Base-by-base conservation (phyloP, 345 rosid genomes). In the Citrus australasica region DNA sequence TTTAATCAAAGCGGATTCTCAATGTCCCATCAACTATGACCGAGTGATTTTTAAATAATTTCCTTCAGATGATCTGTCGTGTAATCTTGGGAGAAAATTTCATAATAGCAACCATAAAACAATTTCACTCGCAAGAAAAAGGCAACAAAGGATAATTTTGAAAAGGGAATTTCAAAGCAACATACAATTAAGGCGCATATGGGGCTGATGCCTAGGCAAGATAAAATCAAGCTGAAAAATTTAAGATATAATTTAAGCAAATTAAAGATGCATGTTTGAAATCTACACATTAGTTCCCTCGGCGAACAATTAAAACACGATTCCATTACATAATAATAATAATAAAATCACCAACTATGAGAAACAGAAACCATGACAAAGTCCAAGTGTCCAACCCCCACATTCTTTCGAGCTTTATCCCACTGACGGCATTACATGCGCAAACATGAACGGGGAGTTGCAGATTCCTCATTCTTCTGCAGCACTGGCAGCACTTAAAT, bases 401-500 rank as follows among this genome's bases (percentile, higher is more conserved):
- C 6, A 16, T n/a, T 19, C 28, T 27, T 14, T 30, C 10, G 1
- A 60, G 14, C 30, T 24, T 46, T 33, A 67, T 67, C 33, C 73
- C 59, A 77, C 68, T 32, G 30, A 32, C 42, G 25, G 30, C 74
- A 30, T 51, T 61, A 28, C 46, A 32, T 1, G 17, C 59, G 40
- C 28, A 68, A 68, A 35, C 65, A 67, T 56, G n/a, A 32, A 24
- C 0, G 64, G 17, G 17, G 2, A 11, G 68, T 3, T 14, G 69
- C 25, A 16, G 19, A 22, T 67, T 79, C 79, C 74, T 93, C 86
- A 92, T 74, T 94, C 97, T 76, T 91, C 97, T 1, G 99, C 98
- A 55, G 92, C 92, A 83, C 97, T 92, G 63, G 98, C 99, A 56
- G 95, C 97, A 71, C 91, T 94, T 65, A 94, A 83, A 85, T 94